Conservation (phyloP, 2,329 filamentous ascomycete genomes). For the Venturia effusa region DNA sequence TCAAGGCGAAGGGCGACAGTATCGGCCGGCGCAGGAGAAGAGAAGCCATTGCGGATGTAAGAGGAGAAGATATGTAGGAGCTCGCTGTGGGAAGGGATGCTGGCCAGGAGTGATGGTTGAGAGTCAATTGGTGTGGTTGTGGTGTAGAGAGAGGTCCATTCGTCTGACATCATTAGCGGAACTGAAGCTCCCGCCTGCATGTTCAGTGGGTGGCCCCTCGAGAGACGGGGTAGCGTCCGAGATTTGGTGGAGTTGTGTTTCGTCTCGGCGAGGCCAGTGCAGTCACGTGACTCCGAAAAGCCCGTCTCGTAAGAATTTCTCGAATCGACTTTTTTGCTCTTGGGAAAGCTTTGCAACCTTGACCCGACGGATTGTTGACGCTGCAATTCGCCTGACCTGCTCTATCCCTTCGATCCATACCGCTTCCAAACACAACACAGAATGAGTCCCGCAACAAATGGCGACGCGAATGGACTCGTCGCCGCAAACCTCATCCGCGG, state of each 20-base stretch:
- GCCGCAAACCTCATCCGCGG: conserved; percentile 1
- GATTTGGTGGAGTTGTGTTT: neutral
- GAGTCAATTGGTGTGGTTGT: neutral
- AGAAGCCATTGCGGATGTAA: conserved; percentile 25
- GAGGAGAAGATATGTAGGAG: neutral
- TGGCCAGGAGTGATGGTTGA: neutral
- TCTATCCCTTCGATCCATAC: neutral
- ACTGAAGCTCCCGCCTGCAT: neutral
- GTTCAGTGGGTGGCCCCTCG: neutral
- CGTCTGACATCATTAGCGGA: neutral
- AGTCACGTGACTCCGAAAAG: too few species aligned
- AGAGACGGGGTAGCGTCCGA: neutral
- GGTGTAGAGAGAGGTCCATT: neutral
- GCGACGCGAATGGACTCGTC: conserved; percentile 33
- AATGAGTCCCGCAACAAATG: conserved; percentile 62
- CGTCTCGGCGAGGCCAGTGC: too few species aligned
- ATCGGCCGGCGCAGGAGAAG: conserved; percentile 28
- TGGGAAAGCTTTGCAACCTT: conserved; percentile 41
- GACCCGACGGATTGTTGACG: conserved; percentile 42
- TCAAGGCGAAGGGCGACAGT: conserved; percentile 25
- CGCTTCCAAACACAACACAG: neutral
- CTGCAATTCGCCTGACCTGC: conserved; percentile 6
- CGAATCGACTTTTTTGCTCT: conserved; percentile 26
- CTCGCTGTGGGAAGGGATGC: neutral
- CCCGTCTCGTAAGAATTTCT: neutral